Base-by-base conservation (phyloP, 805 yeast genomes). In the Myxozyma kluyveri region DNA sequence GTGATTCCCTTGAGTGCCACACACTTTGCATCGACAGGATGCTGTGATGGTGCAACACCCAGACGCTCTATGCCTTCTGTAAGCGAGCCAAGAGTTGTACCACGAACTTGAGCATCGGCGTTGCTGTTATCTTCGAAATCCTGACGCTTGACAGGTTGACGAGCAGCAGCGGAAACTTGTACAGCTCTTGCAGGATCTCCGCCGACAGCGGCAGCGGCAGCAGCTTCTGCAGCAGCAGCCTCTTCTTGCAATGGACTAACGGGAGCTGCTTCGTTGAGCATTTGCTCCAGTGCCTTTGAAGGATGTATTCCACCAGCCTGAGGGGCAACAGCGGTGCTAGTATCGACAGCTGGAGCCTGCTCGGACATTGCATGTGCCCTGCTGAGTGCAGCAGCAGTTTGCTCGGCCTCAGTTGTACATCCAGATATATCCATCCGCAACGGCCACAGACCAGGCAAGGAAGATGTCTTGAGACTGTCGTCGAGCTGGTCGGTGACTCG, bases 341-440 rank as follows among this genome's bases (percentile, higher is more conserved):
- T 17, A 12, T 14, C 39, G 7, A 7, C 18, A 10, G 14, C 12
- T 17, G 12, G n/a, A 12, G 14, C 12, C 39, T 5, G 6, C 9
- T 35, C 40, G 6, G 21, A 21, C 10, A 47, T 29, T 9, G 14
- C 40, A 19, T 22, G 1, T n/a, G 22, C 26, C 39, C 17, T 9
- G 21, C 21, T 31, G 17, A 31, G 23, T 22, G 4, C 10, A n/a
- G 36, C 6, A n/a, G 19, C 33, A 29, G 33, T 29, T 29, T 36
- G 39, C 39, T 27, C 42, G 14, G 33, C 60, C 3, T 69, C 52
- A 10, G 70, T 14, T 27, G 65, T 62, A 57, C 84, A 80, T 5
- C 83, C 82, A 12, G 82, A 75, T 3, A 75, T 69, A 61, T 80
- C 84, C 10, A 80, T 57, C 3, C 59, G 52, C 32, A 67, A 65